Evolutionary conservation across 352 stramenopile genomes (phyloP), one percentile per base, ranked within the genome.

Genomic region (Aphanomyces euteiches): DNA sequence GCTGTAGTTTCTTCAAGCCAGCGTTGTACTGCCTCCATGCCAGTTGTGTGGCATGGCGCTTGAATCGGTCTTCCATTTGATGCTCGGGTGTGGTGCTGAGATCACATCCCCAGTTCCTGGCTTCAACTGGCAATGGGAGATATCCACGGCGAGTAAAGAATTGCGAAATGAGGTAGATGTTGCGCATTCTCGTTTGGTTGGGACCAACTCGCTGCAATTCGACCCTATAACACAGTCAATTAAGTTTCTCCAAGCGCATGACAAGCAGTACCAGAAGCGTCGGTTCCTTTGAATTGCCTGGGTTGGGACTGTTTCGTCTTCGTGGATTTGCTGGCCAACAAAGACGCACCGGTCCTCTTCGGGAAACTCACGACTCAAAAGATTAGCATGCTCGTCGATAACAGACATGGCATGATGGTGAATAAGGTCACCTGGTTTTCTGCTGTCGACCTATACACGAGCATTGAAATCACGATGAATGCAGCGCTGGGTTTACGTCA

Each of bases 251-350:
- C 43, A n/a, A 50, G 10, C 10, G 43, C 10, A 50, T 50, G 17
- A n/a, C 43, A n/a, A 50, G 43, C 2, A n/a, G 43, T 7, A 67
- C 60, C 60, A 67, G 28, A 67, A 67, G 21, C 28, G 28, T 28
- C 60, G 60, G 28, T 67, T 67, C n/a, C 60, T 17, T 6, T 54
- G 47, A 1, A 5, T 7, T 5, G 21, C 47, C 7, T n/a, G 60
- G n/a, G 47, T 67, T 37, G 60, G 60, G 2, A n/a, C 8, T 13
- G 5, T n/a, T 17, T 67, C 60, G 47, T 67, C 60, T 17, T 28
- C 39, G 47, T 67, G 60, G 21, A 67, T 67, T 21, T 67, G 45
- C 47, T 67, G 60, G 6, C 60, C 60, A 15, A 67, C 60, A 57
- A 67, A 67, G 12, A 67, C 37, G 6, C 43, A 34, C 1, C 37